These are phyloP conservation scores for Saccharomycopsis sp. DNA, from an alignment of 805 yeast genomes.

Conservation along the genomic window DNA sequence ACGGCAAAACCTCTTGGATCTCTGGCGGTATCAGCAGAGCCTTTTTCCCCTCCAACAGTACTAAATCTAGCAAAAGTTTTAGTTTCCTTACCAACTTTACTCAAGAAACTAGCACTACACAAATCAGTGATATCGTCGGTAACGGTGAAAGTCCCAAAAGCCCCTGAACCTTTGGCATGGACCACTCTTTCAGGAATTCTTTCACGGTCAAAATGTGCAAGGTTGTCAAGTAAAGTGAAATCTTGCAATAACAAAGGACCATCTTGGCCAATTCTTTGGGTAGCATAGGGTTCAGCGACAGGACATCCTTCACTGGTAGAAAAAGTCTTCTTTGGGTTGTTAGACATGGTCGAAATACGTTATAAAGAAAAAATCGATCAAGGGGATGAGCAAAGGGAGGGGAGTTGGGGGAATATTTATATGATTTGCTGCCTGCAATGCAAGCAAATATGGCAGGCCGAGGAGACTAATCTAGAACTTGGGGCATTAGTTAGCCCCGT, in stretches of 20 bases:
- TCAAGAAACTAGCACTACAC: slow-evolving; percentile 60
- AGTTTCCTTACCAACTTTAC: slow-evolving; percentile 71
- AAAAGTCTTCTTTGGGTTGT: neutral
- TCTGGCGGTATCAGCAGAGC: slow-evolving; percentile 55
- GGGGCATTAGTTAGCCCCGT: too few relatives aligned
- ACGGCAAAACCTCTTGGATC: slow-evolving; percentile 64
- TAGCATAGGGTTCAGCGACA: slow-evolving; percentile 64
- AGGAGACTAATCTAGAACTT: too few relatives aligned
- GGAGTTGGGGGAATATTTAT: too few relatives aligned
- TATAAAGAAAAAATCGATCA: too few relatives aligned
- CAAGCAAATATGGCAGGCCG: too few relatives aligned
- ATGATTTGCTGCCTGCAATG: too few relatives aligned
- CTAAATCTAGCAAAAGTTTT: slow-evolving; percentile 58
- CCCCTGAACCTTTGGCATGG: slow-evolving; percentile 91
- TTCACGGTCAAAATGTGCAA: slow-evolving; percentile 85
- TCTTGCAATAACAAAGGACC: slow-evolving; percentile 81
- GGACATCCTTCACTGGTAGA: slow-evolving; percentile 69
- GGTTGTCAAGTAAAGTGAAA: slow-evolving; percentile 65
- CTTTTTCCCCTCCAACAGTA: slow-evolving; percentile 62
- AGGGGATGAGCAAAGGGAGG: too few relatives aligned
- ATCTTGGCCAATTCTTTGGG: slow-evolving; percentile 62
- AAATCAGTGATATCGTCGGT: slow-evolving; percentile 76
- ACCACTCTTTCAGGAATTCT: slow-evolving; percentile 89
- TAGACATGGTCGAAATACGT: too few relatives aligned
- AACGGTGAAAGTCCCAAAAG: slow-evolving; percentile 77